A percentile compares a stretch with the other conserved stretches of the same genome.
phyloP scores from a whole-genome alignment of 352 stramenopile genomes.

The Globisporangium spiculum region DNA sequence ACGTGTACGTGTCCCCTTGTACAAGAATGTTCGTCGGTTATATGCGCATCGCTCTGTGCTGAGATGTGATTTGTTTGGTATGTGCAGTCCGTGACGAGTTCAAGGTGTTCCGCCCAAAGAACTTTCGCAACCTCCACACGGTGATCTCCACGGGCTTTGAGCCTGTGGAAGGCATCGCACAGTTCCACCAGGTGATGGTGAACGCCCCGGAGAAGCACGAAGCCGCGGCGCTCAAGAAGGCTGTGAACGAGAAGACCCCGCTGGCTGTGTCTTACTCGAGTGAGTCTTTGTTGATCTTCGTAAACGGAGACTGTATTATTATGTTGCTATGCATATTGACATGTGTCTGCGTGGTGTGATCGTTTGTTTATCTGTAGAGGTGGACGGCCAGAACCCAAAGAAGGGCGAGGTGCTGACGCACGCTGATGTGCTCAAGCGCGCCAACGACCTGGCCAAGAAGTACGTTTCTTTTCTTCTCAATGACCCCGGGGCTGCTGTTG shows the following conservation, averaged over 20 bases:
- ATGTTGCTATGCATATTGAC: constrained; percentile 10
- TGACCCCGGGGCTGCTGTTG: neutral
- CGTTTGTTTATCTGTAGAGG: constrained; percentile 34
- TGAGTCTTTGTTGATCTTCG: constrained; percentile 28
- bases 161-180: constrained; percentile 65
- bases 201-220: constrained; percentile 73
- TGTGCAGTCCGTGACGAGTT: constrained; percentile 41
- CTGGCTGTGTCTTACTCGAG: constrained; percentile 77
- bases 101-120: constrained; percentile 74
- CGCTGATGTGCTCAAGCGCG: constrained; percentile 76
- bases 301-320: neutral
- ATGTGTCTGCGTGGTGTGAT: constrained; percentile 10
- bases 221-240: constrained; percentile 56
- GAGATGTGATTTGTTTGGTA: neutral
- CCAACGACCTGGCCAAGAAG: constrained; percentile 65
- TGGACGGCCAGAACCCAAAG: constrained; percentile 72
- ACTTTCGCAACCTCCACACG: constrained; percentile 79
- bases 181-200: constrained; percentile 78
- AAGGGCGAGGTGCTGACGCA: constrained; percentile 79
- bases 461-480: constrained; percentile 21
- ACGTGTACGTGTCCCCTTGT: constrained; percentile 46
- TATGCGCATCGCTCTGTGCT: neutral
- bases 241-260: constrained; percentile 66
- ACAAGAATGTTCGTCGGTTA: neutral
- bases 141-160: constrained; percentile 84